Base-by-base conservation (phyloP, 2,329 filamentous ascomycete species). In the Alternaria arbusti region DNA sequence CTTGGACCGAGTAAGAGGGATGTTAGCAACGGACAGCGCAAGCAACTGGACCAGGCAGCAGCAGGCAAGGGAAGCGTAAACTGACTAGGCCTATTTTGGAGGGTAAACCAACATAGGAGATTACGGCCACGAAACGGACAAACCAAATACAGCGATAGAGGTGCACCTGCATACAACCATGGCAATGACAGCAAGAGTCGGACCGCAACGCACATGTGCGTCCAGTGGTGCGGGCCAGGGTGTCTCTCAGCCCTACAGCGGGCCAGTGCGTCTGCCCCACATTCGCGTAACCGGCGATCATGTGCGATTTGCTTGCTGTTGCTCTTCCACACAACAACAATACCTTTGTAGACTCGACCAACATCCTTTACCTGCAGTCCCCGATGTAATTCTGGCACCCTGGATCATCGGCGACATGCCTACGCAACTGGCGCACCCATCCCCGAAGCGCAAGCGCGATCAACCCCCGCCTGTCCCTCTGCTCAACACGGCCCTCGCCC, bases 361-460 rank as follows among this genome's bases (percentile, higher is more conserved):
- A 44, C 52, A 52, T 55, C 13, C 20, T 65, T 59, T 22, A 50
- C 52, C 64, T 51, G 49, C 60, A 72, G 67, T 61, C 66, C 70
- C 61, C 72, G 36, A 77, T 77, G 74, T 77, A 70, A 74, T 50
- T 65, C 64, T 62, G 55, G 44, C 55, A 56, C 59, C 54, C 61
- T 55, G 6, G 4, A 23, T 49, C 46, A 66, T 51, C 61, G 67
- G 67, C 71, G 74, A 68, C 57, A 79, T 79, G 77, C 75, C 76
- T 57, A 77, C 74, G 56, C 73, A 75, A 61, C 70, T 78, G 56
- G 74, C 72, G 60, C 65, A 77, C 57, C 74, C 77, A 20, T 79
- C 77, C 36, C 78, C 78, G n/a, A 79, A 79, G 70, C 77, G 77
- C 61, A 80, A 80, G 71, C 77, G 78, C 64, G 75, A 79, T 50